Evolutionary conservation across 768 basidiomycete species (phyloP).

Genomic region (Xanthoconium stramineum): DNA sequence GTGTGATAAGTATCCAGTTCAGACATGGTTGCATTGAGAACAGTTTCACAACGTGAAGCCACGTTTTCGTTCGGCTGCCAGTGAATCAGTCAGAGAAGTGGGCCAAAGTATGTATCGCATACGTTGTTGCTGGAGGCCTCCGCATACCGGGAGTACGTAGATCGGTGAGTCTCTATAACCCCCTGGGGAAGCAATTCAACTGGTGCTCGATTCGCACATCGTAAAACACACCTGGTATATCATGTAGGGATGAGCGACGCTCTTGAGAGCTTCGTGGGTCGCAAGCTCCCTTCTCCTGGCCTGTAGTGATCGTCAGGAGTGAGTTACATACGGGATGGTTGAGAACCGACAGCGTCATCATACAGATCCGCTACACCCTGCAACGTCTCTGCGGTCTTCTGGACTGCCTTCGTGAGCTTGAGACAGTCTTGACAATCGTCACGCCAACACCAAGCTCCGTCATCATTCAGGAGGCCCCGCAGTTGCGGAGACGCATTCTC

Average conservation of each 20-base stretch:
- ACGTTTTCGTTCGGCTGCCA: constrained; percentile 59
- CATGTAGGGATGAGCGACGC: constrained; percentile 70
- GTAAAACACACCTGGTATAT: constrained; percentile 55
- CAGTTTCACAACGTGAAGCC: constrained; percentile 78
- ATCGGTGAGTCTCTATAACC: constrained; percentile 70
- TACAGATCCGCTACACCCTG: constrained; percentile 76
- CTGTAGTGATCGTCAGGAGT: constrained; percentile 36
- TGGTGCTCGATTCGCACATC: not conserved
- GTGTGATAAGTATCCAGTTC: constrained; percentile 80
- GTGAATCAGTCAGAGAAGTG: constrained; percentile 2
- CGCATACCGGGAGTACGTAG: constrained; percentile 63
- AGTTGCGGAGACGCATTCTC: constrained; percentile 35
- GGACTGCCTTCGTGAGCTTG: constrained; percentile 73
- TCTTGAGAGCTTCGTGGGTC: constrained; percentile 74
- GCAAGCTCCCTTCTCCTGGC: constrained; percentile 68
- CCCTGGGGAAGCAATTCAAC: constrained; percentile 39
- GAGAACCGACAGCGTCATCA: constrained; percentile 63
- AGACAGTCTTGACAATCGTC: constrained; percentile 76
- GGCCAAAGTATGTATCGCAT: not conserved
- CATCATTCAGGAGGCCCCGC: constrained; percentile 62
- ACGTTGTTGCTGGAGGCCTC: constrained; percentile 42
- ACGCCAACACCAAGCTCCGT: constrained; percentile 87
- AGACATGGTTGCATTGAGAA: constrained; percentile 84
- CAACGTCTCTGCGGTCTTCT: constrained; percentile 69
- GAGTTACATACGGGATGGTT: not conserved